phyloP scores from a whole-genome alignment of 1,284 basidiomycete genomes.

The Lentinula novae-zelandiae region DNA sequence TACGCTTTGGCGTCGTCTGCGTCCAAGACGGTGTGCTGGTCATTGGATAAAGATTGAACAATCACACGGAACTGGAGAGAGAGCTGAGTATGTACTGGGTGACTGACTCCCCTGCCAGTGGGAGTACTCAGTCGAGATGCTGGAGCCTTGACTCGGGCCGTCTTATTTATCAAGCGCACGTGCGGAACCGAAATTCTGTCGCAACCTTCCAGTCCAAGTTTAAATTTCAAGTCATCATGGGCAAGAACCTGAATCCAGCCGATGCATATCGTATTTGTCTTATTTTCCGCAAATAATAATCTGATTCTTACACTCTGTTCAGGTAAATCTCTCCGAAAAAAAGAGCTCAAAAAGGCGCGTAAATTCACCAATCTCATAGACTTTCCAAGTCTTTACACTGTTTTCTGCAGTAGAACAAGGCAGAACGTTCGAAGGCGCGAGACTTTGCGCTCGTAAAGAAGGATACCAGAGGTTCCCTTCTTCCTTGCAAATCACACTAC shows the following conservation, averaged over 20 bases:
- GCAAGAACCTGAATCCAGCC: conserved; percentile 79
- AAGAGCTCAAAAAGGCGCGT: conserved; percentile 85
- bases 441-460: conserved; percentile 86
- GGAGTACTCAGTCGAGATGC: conserved; percentile 16
- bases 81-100: not conserved
- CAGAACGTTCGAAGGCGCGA: conserved; percentile 70
- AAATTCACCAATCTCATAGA: conserved; percentile 10
- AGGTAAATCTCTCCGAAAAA: conserved; percentile 87
- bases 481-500: too few relatives aligned
- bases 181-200: not conserved
- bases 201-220: not conserved
- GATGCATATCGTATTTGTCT: conserved; percentile 69
- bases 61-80: not conserved
- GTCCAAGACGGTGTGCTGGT: conserved; percentile 27
- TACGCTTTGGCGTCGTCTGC: conserved; percentile 45
- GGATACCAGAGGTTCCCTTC: conserved; percentile 62
- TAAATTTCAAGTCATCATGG: conserved; percentile 44
- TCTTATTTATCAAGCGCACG: not conserved
- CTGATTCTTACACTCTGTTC: conserved; percentile 10
- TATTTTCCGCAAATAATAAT: conserved; percentile 4
- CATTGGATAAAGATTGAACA: conserved; percentile 17
- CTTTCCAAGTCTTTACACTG: conserved; percentile 17
- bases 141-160: conserved; percentile 6
- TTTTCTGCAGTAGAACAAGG: conserved; percentile 77
- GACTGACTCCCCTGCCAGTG: conserved; percentile 25